Percentiles rank a stretch among this genome's conserved stretches.
These are phyloP conservation scores for Huntiella decipiens DNA, from an alignment of 2,329 filamentous ascomycete genomes.

Conservation along the genomic window DNA sequence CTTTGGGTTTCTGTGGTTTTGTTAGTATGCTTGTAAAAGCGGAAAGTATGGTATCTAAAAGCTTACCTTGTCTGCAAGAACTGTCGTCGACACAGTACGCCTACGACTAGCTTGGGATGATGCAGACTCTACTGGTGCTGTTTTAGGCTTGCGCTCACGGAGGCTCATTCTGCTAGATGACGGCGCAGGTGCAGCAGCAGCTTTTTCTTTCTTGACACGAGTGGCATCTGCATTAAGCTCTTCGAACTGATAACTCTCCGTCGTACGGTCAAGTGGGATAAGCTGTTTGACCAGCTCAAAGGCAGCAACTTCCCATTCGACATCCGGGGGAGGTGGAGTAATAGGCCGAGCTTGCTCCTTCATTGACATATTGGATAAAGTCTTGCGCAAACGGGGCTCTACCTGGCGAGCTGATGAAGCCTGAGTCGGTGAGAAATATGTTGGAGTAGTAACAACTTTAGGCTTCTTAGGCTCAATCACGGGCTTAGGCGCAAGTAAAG, in stretches of 20 bases:
- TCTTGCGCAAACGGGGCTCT: conserved; percentile 46
- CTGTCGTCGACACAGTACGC: conserved; percentile 32
- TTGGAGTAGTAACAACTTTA: conserved; percentile 38
- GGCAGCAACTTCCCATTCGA: conserved; percentile 71
- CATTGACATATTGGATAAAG: conserved; percentile 26
- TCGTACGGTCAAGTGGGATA: conserved; percentile 57
- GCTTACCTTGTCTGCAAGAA: conserved; percentile 22
- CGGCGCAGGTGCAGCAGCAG: conserved; percentile 19
- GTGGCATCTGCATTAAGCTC: conserved; percentile 57
- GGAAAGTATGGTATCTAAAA: not conserved
- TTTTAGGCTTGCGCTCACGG: conserved; percentile 47
- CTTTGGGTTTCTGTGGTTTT: not conserved
- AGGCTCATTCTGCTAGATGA: conserved; percentile 45
- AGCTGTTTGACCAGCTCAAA: conserved; percentile 67
- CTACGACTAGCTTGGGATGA: conserved; percentile 29
- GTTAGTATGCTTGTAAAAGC: not conserved
- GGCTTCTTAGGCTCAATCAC: conserved; percentile 30
- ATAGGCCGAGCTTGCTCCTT: conserved; percentile 26
- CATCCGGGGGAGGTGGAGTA: conserved; percentile 57
- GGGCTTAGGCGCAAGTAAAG: conserved; percentile 31
- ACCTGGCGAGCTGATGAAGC: conserved; percentile 69
- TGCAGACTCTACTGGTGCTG: conserved; percentile 28
- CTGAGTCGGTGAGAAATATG: conserved; percentile 74
- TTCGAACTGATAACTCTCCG: conserved; percentile 55
- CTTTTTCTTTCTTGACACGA: conserved; percentile 42